A percentile compares a stretch with the other conserved stretches of the same genome.
Evolutionary conservation across 208 protist genomes (phyloP).

Genomic region (Endotrypanum monterogeii): DNA sequence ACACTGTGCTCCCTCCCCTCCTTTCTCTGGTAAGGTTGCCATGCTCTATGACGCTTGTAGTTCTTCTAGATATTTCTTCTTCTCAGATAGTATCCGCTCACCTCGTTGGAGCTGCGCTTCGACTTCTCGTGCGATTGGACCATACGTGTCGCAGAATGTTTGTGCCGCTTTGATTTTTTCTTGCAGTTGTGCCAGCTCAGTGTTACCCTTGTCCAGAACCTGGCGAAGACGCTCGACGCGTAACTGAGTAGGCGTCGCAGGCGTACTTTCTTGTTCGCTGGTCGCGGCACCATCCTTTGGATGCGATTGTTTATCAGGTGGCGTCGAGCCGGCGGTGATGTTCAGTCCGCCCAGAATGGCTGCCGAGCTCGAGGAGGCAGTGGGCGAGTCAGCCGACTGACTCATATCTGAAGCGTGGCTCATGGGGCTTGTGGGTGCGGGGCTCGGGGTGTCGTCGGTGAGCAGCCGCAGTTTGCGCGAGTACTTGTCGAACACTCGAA

Average conservation of each 20-base stretch:
- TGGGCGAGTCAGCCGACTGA: not conserved
- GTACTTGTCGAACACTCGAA: conserved; percentile 48
- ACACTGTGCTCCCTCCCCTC: not conserved
- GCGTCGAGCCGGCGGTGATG: not conserved
- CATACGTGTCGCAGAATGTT: conserved; percentile 26
- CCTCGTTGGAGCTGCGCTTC: conserved; percentile 24
- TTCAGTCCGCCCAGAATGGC: not conserved
- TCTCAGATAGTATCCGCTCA: conserved; percentile 13
- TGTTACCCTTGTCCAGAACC: conserved; percentile 18
- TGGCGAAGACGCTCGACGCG: conserved; percentile 18
- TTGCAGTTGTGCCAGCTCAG: conserved; percentile 15
- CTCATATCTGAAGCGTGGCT: conserved; percentile 12
- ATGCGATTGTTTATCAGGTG: not conserved
- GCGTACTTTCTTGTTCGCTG: not conserved
- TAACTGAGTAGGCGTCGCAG: not conserved
- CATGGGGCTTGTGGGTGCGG: conserved; percentile 5
- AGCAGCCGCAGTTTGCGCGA: conserved; percentile 20
- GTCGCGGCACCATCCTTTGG: not conserved
- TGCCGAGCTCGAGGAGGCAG: not conserved
- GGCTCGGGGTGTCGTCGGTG: not conserved
- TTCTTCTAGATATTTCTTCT: conserved; percentile 10
- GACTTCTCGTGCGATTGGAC: conserved; percentile 15
- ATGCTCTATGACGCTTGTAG: not conserved
- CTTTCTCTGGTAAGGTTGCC: not conserved
- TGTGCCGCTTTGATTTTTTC: conserved; percentile 12